phyloP scores from a whole-genome alignment of 495 filamentous ascomycete genomes.

The Tuber indicum region DNA sequence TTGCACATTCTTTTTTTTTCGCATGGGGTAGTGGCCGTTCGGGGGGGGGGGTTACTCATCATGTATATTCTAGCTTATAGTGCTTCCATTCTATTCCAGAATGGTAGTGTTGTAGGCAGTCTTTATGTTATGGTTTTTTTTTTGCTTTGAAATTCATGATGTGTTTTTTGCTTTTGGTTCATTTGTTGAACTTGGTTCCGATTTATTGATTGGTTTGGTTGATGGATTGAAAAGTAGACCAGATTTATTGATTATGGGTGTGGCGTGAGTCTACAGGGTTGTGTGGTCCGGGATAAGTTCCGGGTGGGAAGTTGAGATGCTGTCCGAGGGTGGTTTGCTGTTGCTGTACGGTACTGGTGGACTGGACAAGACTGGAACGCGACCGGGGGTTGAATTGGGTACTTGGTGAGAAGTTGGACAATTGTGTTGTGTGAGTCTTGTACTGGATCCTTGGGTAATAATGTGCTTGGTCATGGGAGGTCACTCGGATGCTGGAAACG shows the following conservation, averaged over 20 bases:
- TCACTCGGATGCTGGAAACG: neutral
- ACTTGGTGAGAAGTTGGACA: neutral
- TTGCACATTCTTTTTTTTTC: neutral
- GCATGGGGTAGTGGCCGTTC: neutral
- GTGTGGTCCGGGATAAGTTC: neutral
- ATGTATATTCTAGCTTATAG: neutral
- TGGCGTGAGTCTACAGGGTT: neutral
- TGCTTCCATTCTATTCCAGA: neutral
- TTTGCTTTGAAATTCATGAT: neutral
- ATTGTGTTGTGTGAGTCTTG: neutral
- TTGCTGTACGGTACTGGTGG: neutral
- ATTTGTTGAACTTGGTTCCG: neutral
- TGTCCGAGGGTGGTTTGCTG: neutral
- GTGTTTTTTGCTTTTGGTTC: neutral
- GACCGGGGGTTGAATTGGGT: neutral
- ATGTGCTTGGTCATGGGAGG: neutral
- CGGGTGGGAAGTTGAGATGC: neutral
- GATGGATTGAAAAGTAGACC: neutral
- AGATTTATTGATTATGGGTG: neutral
- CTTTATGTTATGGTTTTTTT: neutral
- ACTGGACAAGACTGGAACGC: neutral
- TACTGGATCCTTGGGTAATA: neutral
- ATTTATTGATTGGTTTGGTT: neutral
- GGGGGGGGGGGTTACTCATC: neutral
- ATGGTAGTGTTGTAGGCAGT: neutral